Conservation (phyloP, 2,329 filamentous ascomycete genomes). For the Venturia asperata region DNA sequence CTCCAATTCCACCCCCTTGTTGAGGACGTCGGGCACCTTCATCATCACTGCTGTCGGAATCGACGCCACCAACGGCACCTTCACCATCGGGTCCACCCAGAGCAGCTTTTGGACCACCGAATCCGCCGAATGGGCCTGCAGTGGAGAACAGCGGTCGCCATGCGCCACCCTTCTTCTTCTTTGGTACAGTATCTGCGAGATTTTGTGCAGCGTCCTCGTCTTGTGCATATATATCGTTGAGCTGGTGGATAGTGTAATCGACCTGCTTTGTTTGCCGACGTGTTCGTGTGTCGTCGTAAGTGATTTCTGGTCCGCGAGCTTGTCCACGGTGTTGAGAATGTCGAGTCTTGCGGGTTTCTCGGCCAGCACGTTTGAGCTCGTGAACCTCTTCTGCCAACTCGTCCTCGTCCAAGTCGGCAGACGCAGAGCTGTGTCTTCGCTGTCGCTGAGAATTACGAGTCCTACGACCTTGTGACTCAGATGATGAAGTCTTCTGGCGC, state of each 20-base stretch:
- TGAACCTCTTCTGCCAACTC: slow-evolving; percentile 51
- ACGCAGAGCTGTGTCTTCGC: slow-evolving; percentile 41
- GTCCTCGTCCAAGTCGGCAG: slow-evolving; percentile 41
- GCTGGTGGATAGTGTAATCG: slow-evolving; percentile 42
- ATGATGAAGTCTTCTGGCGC: slow-evolving; percentile 26
- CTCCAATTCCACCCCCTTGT: slow-evolving; percentile 52
- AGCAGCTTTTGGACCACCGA: slow-evolving; percentile 63
- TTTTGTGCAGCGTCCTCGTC: slow-evolving; percentile 54
- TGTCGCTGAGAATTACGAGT: slow-evolving; percentile 24
- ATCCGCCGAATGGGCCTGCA: slow-evolving; percentile 86
- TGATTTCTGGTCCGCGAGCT: slow-evolving; percentile 36
- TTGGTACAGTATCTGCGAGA: slow-evolving; percentile 46
- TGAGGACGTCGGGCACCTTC: slow-evolving; percentile 48
- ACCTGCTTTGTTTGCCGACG: slow-evolving; percentile 47
- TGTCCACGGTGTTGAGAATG: slow-evolving; percentile 22
- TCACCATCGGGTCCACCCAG: slow-evolving; percentile 68
- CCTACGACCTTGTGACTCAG: slow-evolving; percentile 4
- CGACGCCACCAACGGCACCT: slow-evolving; percentile 67
- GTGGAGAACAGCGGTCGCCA: slow-evolving; percentile 83
- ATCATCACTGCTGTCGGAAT: slow-evolving; percentile 96
- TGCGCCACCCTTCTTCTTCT: slow-evolving; percentile 46
- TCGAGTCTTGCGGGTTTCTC: slow-evolving; percentile 29
- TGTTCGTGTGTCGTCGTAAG: slow-evolving; percentile 50
- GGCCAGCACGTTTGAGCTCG: slow-evolving; percentile 44
- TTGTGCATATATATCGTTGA: slow-evolving; percentile 67